A percentile compares a stretch with the other conserved stretches of the same genome.
phyloP scores from a whole-genome alignment of 169 alveolate species.

The Eimeria tenella region DNA sequence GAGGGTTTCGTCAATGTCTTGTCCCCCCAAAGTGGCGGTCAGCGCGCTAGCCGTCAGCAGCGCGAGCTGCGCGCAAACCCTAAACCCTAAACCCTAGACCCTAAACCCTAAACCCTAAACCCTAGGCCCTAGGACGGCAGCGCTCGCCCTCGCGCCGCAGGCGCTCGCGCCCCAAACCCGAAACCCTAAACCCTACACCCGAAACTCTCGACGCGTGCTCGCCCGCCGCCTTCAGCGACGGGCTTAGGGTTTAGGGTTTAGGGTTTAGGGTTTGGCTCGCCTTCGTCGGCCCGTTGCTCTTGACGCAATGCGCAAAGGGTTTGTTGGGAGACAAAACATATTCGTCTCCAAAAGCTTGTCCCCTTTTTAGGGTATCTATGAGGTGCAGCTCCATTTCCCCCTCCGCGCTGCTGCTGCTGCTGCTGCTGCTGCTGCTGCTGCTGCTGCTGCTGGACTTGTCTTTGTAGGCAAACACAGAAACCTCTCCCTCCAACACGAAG shows the following conservation, averaged over 20 bases:
- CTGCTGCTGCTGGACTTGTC: neutral
- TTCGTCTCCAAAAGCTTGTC: constrained; percentile 97
- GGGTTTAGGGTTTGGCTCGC: constrained; percentile 33
- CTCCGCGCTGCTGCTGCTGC: constrained; percentile 19
- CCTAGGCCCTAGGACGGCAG: neutral
- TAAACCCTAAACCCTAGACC: constrained; percentile 15
- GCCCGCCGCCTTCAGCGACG: neutral
- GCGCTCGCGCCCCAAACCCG: neutral
- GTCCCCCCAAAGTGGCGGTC: constrained; percentile 87
- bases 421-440: constrained; percentile 35
- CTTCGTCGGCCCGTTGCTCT: constrained; percentile 82
- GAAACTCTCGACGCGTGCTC: neutral
- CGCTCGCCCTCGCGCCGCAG: neutral
- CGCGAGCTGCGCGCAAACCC: constrained; percentile 85
- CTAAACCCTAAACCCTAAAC: neutral
- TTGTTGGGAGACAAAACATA: constrained; percentile 90
- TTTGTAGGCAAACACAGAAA: constrained; percentile 57
- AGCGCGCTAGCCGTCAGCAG: constrained; percentile 88
- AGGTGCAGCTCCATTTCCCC: constrained; percentile 14
- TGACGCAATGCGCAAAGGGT: constrained; percentile 89
- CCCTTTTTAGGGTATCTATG: constrained; percentile 87
- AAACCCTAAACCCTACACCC: constrained; percentile 25
- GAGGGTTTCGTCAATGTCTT: constrained; percentile 88
- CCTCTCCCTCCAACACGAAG: constrained; percentile 92
- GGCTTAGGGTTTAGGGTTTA: constrained; percentile 21